Evolutionary conservation across 1,284 basidiomycete genomes (phyloP).

Genomic region (Wallemia hederae): DNA sequence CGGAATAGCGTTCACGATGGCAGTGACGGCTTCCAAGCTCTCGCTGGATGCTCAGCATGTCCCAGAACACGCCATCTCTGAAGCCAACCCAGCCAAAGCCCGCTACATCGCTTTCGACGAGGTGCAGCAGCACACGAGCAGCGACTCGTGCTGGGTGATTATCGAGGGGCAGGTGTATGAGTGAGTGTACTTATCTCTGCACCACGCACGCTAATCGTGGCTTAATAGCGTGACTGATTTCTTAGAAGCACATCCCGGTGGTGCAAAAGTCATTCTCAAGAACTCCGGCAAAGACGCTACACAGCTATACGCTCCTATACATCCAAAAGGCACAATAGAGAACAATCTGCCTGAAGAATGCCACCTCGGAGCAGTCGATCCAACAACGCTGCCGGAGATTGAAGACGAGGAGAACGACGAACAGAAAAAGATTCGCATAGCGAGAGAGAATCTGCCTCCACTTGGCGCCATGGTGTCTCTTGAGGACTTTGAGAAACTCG

Average conservation of each 20-base stretch:
- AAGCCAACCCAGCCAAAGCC: background rate
- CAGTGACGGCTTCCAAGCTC: background rate
- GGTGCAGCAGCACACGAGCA: constrained; percentile 24
- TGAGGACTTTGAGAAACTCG: constrained; percentile 27
- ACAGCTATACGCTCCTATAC: background rate
- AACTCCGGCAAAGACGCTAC: background rate
- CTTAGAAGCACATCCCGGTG: constrained; percentile 1
- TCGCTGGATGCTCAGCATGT: background rate
- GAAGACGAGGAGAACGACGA: constrained; percentile 29
- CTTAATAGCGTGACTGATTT: constrained; percentile 5
- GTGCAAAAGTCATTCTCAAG: background rate
- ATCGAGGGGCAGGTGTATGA: constrained; percentile 46
- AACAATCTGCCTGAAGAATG: background rate
- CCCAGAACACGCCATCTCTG: background rate
- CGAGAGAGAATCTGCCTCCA: constrained; percentile 28
- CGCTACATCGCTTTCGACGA: constrained; percentile 20
- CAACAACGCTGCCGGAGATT: background rate
- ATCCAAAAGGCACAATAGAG: background rate
- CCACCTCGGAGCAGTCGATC: background rate
- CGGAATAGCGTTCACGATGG: background rate
- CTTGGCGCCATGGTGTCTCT: constrained; percentile 38
- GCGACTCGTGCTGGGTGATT: constrained; percentile 49
- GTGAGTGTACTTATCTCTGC: background rate
- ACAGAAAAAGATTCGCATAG: constrained; percentile 34
- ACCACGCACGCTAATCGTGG: background rate